These are phyloP conservation scores for Craspedostauros australis DNA, from an alignment of 108 stramenopile genomes.

Conservation along the genomic window DNA sequence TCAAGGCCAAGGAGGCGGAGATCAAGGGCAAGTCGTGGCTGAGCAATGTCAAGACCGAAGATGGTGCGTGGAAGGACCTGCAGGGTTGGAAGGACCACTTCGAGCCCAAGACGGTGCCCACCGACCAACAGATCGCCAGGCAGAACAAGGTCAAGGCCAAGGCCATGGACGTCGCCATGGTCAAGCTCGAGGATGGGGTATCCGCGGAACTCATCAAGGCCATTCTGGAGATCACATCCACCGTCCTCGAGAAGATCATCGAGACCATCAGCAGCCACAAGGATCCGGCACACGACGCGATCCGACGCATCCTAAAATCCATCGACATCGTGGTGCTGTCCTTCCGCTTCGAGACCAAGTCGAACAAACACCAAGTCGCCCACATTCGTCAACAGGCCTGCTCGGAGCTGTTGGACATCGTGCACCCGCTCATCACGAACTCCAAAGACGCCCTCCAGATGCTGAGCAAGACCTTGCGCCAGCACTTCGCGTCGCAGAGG, in stretches of 20 bases:
- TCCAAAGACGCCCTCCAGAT: background rate
- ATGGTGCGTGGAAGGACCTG: background rate
- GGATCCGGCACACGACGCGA: background rate
- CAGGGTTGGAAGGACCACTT: background rate
- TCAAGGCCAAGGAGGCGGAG: background rate
- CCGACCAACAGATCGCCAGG: background rate
- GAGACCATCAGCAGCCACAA: background rate
- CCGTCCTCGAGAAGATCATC: background rate
- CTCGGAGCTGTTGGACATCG: background rate
- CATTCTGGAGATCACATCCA: background rate
- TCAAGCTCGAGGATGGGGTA: background rate
- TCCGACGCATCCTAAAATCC: background rate
- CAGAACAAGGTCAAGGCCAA: background rate
- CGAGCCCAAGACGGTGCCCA: background rate
- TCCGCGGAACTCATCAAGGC: no score
- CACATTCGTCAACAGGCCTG: background rate
- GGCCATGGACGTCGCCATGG: background rate
- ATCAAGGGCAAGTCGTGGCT: background rate
- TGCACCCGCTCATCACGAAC: background rate
- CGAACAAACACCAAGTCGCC: background rate
- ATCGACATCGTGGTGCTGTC: background rate
- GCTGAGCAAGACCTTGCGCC: background rate
- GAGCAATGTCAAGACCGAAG: background rate
- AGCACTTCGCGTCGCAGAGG: background rate
- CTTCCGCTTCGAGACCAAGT: background rate